phyloP scores from a whole-genome alignment of 345 rosid species.

The Citrus sinensis region DNA sequence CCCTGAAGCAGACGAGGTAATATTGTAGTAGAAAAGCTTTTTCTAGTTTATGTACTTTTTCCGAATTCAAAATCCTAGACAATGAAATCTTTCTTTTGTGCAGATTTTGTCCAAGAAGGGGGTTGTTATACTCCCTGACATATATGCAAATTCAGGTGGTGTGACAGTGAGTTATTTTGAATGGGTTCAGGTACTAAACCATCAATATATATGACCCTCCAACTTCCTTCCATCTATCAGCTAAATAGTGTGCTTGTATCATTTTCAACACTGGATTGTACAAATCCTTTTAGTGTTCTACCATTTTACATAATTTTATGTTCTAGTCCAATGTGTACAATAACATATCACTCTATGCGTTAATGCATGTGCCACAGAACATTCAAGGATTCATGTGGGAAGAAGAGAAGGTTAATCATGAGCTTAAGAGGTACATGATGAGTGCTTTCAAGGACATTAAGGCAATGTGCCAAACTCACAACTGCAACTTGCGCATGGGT shows the following conservation, averaged over 20 bases:
- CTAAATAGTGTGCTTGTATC: neutral
- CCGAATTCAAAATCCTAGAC: neutral
- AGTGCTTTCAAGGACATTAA: constrained; percentile 36
- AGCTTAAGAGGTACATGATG: constrained; percentile 40
- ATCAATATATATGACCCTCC: neutral
- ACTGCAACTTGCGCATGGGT: constrained; percentile 49
- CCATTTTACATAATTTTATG: neutral
- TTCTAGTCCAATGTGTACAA: neutral
- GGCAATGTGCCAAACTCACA: constrained; percentile 38
- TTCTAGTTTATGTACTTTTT: neutral
- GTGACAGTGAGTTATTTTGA: constrained; percentile 54
- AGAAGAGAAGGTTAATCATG: constrained; percentile 35
- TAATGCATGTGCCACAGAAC: constrained; percentile 34
- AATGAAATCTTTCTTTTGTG: neutral
- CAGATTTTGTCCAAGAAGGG: constrained; percentile 53
- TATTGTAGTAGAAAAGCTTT: neutral
- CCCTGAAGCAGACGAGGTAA: constrained; percentile 43
- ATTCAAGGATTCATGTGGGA: constrained; percentile 58
- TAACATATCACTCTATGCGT: constrained; percentile 5
- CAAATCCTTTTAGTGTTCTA: neutral
- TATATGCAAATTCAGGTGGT: constrained; percentile 50
- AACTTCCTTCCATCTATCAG: neutral
- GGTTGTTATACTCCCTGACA: constrained; percentile 44
- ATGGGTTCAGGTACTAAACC: constrained; percentile 44
- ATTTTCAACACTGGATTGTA: neutral